Evolutionary conservation across 2,329 filamentous ascomycete genomes (phyloP).

Genomic region (Zymoseptoria crescenta): DNA sequence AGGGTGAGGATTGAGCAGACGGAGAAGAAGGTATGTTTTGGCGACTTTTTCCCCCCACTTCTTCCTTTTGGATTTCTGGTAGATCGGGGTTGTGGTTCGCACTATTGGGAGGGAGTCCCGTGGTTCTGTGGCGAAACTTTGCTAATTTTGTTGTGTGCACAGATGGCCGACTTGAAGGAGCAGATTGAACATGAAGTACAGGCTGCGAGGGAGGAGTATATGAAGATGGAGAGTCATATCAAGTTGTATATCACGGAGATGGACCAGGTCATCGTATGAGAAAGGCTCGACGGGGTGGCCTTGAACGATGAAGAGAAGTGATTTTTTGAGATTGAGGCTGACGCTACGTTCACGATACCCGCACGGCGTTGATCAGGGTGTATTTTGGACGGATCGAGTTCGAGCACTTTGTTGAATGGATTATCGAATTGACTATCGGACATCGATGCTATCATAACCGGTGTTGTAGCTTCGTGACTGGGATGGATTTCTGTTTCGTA

Average conservation of each 20-base stretch:
- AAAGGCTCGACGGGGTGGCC: neutral
- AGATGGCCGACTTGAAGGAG: slow-evolving; percentile 98
- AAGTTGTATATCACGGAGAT: slow-evolving; percentile 98
- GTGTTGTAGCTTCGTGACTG: neutral
- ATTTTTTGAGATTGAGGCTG: neutral
- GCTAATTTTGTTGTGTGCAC: slow-evolving; percentile 15
- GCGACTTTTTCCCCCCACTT: neutral
- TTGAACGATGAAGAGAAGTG: neutral
- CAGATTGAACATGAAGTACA: slow-evolving; percentile 94
- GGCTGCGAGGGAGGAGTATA: slow-evolving; percentile 82
- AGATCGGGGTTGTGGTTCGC: neutral
- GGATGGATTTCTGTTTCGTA: neutral
- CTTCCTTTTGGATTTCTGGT: neutral
- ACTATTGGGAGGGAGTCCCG: neutral
- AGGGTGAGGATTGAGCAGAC: slow-evolving; percentile 94
- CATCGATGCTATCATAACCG: neutral
- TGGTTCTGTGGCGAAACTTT: neutral
- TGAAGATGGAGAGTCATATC: slow-evolving; percentile 96
- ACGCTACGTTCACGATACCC: neutral
- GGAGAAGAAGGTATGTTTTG: slow-evolving; percentile 77
- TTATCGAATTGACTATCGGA: neutral
- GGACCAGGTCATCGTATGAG: slow-evolving; percentile 66
- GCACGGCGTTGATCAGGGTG: neutral
- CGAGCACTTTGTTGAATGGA: neutral
- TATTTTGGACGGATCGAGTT: neutral